Evolutionary conservation across 805 yeast species (phyloP), one percentile per base, ranked within the genome.

Genomic region (Clavispora asparagi): DNA sequence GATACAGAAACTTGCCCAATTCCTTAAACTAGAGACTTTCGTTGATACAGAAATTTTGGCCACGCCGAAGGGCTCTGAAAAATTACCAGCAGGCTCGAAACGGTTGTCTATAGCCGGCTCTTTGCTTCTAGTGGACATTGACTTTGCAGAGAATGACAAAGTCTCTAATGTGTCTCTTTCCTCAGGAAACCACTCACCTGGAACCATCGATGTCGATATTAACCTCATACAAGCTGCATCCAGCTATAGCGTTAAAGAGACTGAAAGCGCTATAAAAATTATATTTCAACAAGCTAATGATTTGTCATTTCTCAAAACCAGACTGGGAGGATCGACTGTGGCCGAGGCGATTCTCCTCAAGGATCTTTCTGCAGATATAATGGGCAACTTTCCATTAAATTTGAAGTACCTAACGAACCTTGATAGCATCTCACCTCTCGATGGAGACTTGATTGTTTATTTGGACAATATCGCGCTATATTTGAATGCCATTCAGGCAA

Each of bases 81-180:
- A 33, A 10, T 11, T 33, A 47, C 31, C 43, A 7, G 42, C 42
- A 1, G 44, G 40, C 36, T 23, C 40, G 13, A 44, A 40, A 30
- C 56, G 75, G 43, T 57, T 71, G 41, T 63, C 74, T 12, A 71
- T 71, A 32, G 77, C 76, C 1, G 76, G 76, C 9, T 60, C 71
- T 2, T 57, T 64, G 16, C 65, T 70, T 7, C 60, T 71, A 29
- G 57, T 71, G 17, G 77, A 71, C 46, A 61, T 71, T 27, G 77
- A 71, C 44, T 68, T 67, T 43, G 42, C 54, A 2, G 63, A 55
- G 31, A 64, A 61, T 42, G 50, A 37, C 7, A 50, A 42, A 6
- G 62, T 68, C 7, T 48, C 62, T 9, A 49, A 63, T 25, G 65
- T 70, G 12, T 57, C 67, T 7, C 57, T 71, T 37, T 70, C 76